Conservation (phyloP, 441 rosid species). For the Populus hybrid region DNA sequence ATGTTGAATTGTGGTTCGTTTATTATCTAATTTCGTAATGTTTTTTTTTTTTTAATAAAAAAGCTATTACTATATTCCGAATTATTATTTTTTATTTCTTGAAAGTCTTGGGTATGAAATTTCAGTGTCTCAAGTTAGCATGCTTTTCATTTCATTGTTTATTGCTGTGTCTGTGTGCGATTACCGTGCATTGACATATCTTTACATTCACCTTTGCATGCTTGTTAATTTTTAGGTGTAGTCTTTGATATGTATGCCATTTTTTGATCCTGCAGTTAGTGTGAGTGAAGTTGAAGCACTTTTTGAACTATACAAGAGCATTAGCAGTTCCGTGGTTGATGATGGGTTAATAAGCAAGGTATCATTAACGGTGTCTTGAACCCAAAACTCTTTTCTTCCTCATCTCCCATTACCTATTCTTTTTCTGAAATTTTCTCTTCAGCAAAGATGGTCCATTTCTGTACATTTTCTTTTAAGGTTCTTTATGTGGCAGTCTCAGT, state of each 20-base stretch:
- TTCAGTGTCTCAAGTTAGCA: not conserved
- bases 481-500: not conserved
- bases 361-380: not conserved
- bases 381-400: not conserved
- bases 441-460: not conserved
- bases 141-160: not conserved
- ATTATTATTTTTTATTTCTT: not conserved
- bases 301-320: conserved; percentile 88
- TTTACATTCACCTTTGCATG: not conserved
- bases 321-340: conserved; percentile 89
- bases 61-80: not conserved
- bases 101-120: not conserved
- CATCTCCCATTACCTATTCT: conserved; percentile 12
- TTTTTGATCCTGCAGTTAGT: conserved; percentile 55
- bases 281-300: conserved; percentile 98
- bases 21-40: not conserved
- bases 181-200: not conserved
- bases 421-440: not conserved
- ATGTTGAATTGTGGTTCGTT: not conserved
- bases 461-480: not conserved
- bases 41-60: not conserved
- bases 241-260: not conserved
- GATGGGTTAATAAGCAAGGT: conserved; percentile 97
- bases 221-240: not conserved
- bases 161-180: too few species aligned